Conservation (phyloP, 768 basidiomycete species). For the Nidularia pulvinata region DNA sequence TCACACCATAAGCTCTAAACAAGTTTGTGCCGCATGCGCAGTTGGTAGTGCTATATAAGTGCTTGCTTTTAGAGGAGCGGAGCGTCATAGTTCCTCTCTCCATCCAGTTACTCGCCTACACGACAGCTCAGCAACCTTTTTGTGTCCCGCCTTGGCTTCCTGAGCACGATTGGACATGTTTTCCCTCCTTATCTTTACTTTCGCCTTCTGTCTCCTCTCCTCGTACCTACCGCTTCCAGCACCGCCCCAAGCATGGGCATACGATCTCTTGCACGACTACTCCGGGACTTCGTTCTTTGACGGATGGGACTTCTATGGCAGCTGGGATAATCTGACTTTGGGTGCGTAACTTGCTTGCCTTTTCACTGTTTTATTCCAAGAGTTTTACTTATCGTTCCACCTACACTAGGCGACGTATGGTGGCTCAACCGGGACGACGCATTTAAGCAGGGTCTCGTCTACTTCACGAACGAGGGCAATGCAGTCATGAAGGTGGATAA, state of each 20-base stretch:
- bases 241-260: conserved; percentile 7
- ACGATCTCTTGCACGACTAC: conserved; percentile 39
- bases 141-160: too few species aligned
- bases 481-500: conserved; percentile 79
- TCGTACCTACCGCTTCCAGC: neutral
- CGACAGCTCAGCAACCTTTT: too few species aligned
- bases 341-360: conserved; percentile 12
- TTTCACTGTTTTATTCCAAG: neutral
- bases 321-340: conserved; percentile 41
- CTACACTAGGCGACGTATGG: conserved; percentile 43
- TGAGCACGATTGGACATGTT: too few species aligned
- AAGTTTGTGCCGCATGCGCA: too few species aligned
- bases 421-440: conserved; percentile 45
- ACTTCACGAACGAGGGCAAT: conserved; percentile 52
- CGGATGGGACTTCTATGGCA: conserved; percentile 48
- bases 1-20: too few species aligned
- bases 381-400: neutral
- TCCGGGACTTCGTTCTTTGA: conserved; percentile 47
- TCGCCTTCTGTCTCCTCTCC: neutral
- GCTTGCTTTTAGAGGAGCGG: too few species aligned
- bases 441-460: conserved; percentile 39
- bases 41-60: too few species aligned
- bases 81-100: too few species aligned
- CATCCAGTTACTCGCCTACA: too few species aligned
- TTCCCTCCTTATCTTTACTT: neutral